Conservation (phyloP, 163 green algal species). For the Chloromonas sp. region DNA sequence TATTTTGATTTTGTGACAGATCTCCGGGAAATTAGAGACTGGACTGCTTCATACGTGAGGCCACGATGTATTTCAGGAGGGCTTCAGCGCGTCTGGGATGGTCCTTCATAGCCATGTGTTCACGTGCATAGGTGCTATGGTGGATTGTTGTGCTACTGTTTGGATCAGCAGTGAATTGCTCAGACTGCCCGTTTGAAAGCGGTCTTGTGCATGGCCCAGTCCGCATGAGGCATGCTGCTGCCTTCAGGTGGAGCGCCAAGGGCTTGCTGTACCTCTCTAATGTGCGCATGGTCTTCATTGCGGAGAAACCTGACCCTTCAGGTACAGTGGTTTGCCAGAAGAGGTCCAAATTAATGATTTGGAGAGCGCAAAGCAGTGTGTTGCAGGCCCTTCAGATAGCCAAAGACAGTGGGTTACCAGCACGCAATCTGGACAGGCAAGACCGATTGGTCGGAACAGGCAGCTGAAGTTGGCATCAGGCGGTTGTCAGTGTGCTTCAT, state of each 20-base stretch:
- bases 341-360: too few relatives aligned
- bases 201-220: not conserved
- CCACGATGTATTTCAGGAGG: too few relatives aligned
- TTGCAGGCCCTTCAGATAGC: too few relatives aligned
- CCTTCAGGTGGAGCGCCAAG: conserved; percentile 49
- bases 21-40: too few relatives aligned
- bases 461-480: too few relatives aligned
- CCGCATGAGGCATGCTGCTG: not conserved
- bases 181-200: not conserved
- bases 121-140: not conserved
- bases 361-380: too few relatives aligned
- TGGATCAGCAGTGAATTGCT: not conserved
- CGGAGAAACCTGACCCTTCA: conserved; percentile 54
- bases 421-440: too few relatives aligned
- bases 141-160: not conserved
- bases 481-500: too few relatives aligned
- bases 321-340: conserved; percentile 1
- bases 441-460: too few relatives aligned
- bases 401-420: too few relatives aligned
- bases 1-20: too few relatives aligned
- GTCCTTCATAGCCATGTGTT: not conserved
- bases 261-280: conserved; percentile 71
- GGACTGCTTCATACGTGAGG: too few relatives aligned
- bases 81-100: not conserved
- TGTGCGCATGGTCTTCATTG: conserved; percentile 73